These are phyloP conservation scores for Peronospora belbahrii DNA, from an alignment of 352 stramenopile genomes.

Conservation along the genomic window DNA sequence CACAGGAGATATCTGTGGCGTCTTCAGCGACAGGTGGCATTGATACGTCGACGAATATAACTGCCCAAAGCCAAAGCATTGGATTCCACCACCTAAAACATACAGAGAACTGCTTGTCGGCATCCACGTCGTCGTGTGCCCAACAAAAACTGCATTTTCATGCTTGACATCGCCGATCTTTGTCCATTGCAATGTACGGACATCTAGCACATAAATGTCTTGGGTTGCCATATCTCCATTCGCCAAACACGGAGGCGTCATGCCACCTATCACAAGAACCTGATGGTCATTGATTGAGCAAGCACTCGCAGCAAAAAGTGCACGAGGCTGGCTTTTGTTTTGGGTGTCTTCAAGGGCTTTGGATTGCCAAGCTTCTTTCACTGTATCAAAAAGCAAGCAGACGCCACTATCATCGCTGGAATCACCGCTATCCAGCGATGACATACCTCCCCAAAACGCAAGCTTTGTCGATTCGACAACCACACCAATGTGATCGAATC, in stretches of 20 bases:
- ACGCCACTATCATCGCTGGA: slow-evolving; percentile 12
- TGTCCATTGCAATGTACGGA: slow-evolving; percentile 38
- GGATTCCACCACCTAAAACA: slow-evolving; percentile 66
- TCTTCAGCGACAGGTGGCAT: slow-evolving; percentile 38
- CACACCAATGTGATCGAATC: slow-evolving; percentile 58
- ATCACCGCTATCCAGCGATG: slow-evolving; percentile 29
- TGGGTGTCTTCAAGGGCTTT: slow-evolving; percentile 29
- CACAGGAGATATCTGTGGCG: not conserved
- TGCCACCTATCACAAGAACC: slow-evolving; percentile 55
- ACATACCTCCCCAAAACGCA: slow-evolving; percentile 53
- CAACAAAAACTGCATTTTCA: slow-evolving; percentile 40
- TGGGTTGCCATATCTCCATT: slow-evolving; percentile 35
- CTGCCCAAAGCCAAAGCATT: slow-evolving; percentile 81
- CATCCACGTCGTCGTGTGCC: slow-evolving; percentile 51
- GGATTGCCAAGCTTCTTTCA: slow-evolving; percentile 29
- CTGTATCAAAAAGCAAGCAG: slow-evolving; percentile 54
- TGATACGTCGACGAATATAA: slow-evolving; percentile 62
- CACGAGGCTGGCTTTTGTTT: slow-evolving; percentile 23
- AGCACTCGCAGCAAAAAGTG: slow-evolving; percentile 40
- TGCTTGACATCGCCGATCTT: slow-evolving; percentile 46
- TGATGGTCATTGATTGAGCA: slow-evolving; percentile 45
- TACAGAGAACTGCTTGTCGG: slow-evolving; percentile 30
- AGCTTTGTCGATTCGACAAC: slow-evolving; percentile 45
- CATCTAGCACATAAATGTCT: slow-evolving; percentile 51
- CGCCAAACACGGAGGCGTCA: slow-evolving; percentile 30